These are phyloP conservation scores for Entonaema liquescens DNA, from an alignment of 495 filamentous ascomycete genomes.

Conservation along the genomic window DNA sequence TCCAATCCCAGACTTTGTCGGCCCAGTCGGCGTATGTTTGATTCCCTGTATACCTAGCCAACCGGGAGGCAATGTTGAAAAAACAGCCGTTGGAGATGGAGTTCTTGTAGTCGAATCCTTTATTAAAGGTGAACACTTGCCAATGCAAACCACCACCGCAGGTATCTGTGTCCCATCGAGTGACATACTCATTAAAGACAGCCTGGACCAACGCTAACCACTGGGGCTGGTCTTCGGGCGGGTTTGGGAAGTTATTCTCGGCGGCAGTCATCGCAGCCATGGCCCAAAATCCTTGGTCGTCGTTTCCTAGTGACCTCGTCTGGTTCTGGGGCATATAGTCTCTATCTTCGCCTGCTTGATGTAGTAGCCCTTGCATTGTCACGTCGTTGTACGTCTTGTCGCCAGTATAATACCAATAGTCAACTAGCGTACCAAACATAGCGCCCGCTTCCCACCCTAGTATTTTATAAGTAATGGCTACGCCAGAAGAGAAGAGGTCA, in stretches of 20 bases:
- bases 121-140: slow-evolving; percentile 86
- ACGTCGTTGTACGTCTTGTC: slow-evolving; percentile 77
- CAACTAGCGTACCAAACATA: slow-evolving; percentile 77
- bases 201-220: slow-evolving; percentile 84
- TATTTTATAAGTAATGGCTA: slow-evolving; percentile 19
- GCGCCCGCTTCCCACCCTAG: slow-evolving; percentile 79
- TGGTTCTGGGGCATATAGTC: slow-evolving; percentile 87
- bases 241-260: slow-evolving; percentile 77
- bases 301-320: slow-evolving; percentile 78
- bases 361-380: slow-evolving; percentile 71
- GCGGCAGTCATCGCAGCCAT: slow-evolving; percentile 84
- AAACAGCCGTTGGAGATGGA: slow-evolving; percentile 79
- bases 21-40: slow-evolving; percentile 81
- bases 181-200: slow-evolving; percentile 74
- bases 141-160: slow-evolving; percentile 84
- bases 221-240: slow-evolving; percentile 67
- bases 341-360: slow-evolving; percentile 71
- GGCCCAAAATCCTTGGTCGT: slow-evolving; percentile 89
- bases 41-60: slow-evolving; percentile 79
- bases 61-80: slow-evolving; percentile 81
- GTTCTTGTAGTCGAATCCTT: slow-evolving; percentile 84
- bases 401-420: slow-evolving; percentile 86
- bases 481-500: slow-evolving; percentile 2
- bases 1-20: slow-evolving; percentile 76
- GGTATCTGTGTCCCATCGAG: slow-evolving; percentile 71